A percentile compares a stretch with the other conserved stretches of the same genome.
These are phyloP conservation scores for Coemansia sp. DNA, from an alignment of 192 early-diverging fungal genomes.

Conservation along the genomic window DNA sequence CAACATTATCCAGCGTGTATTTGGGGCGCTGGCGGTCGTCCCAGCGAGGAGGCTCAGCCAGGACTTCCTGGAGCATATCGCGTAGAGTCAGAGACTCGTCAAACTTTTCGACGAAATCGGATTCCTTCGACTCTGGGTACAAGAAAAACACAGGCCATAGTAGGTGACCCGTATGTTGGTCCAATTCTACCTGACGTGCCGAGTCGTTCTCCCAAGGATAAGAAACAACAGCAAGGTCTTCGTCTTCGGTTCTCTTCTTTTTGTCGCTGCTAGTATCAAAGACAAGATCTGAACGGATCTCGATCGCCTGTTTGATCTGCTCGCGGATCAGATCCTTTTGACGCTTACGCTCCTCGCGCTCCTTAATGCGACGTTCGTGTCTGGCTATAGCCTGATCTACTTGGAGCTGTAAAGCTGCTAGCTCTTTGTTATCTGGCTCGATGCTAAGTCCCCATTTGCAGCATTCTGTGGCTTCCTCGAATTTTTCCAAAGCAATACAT, in stretches of 20 bases:
- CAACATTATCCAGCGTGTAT: conserved; percentile 72
- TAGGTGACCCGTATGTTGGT: conserved; percentile 60
- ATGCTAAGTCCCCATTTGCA: conserved; percentile 71
- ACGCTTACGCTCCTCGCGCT: conserved; percentile 39
- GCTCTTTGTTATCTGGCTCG: conserved; percentile 62
- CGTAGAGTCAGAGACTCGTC: conserved; percentile 79
- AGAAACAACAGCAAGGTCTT: not conserved
- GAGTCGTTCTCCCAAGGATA: conserved; percentile 33
- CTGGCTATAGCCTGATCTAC: conserved; percentile 14
- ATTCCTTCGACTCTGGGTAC: conserved; percentile 92
- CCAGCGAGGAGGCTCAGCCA: conserved; percentile 81
- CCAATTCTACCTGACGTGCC: conserved; percentile 61
- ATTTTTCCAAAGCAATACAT: conserved; percentile 73
- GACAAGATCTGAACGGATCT: conserved; percentile 41
- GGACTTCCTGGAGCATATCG: conserved; percentile 83
- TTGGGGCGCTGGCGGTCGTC: conserved; percentile 59
- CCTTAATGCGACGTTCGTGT: conserved; percentile 22
- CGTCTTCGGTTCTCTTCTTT: not conserved
- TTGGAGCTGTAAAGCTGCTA: conserved; percentile 40
- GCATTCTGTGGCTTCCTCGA: conserved; percentile 83
- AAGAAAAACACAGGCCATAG: conserved; percentile 87
- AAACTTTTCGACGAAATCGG: conserved; percentile 84
- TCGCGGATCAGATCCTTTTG: conserved; percentile 53
- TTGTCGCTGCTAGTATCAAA: conserved; percentile 32
- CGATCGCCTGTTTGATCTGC: conserved; percentile 55